These are phyloP conservation scores for Oenanthe sinensis DNA, from an alignment of 129 eudicot genomes.

Conservation along the genomic window DNA sequence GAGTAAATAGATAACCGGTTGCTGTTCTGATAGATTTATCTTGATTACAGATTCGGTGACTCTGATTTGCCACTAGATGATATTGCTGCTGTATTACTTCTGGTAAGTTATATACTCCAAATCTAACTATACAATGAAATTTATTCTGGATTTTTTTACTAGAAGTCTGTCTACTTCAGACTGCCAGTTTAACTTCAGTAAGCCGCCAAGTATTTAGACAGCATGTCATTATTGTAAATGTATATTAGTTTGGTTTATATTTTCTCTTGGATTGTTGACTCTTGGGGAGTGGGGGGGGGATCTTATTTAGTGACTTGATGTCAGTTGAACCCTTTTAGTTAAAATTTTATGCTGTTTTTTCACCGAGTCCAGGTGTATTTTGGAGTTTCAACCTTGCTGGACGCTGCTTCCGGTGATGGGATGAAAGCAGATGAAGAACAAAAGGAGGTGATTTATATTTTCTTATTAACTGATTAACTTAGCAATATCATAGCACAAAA, in stretches of 20 bases:
- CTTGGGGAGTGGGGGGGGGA: background rate
- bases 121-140: background rate
- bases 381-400: constrained; percentile 90
- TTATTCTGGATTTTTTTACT: background rate
- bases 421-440: constrained; percentile 93
- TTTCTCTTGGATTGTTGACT: background rate
- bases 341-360: constrained; percentile 1
- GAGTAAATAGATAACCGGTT: background rate
- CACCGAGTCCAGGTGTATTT: constrained; percentile 62
- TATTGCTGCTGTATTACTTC: constrained; percentile 85
- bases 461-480: background rate
- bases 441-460: constrained; percentile 57
- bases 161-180: background rate
- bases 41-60: constrained; percentile 61
- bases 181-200: background rate
- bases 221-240: background rate
- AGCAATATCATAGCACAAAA: too few relatives aligned
- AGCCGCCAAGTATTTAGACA: background rate
- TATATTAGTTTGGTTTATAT: background rate
- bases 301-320: background rate
- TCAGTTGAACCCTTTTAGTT: background rate
- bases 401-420: constrained; percentile 80
- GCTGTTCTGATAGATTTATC: constrained; percentile 8
- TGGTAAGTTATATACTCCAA: constrained; percentile 41
- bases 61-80: constrained; percentile 88